Percentiles rank a stretch among this genome's conserved stretches.
These are phyloP conservation scores for Roridomyces roridus DNA, from an alignment of 768 basidiomycete genomes.

Conservation along the genomic window DNA sequence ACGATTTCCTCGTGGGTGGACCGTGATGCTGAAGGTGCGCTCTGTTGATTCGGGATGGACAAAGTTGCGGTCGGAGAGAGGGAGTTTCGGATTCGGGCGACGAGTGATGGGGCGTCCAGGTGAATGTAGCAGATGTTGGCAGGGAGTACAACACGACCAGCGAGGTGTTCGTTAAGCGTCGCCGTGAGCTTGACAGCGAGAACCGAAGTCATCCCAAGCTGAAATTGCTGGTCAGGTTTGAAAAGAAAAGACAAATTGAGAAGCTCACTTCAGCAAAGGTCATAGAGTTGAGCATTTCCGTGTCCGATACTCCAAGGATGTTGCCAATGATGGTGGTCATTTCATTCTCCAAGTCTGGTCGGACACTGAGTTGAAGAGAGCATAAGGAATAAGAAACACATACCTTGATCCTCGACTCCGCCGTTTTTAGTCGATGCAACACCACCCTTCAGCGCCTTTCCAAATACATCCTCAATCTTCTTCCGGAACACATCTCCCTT, in stretches of 20 bases:
- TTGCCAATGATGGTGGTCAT: neutral
- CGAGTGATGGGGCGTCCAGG: neutral
- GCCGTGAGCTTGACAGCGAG: slow-evolving; percentile 6
- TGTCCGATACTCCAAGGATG: slow-evolving; percentile 2
- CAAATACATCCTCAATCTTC: slow-evolving; percentile 17
- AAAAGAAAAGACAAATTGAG: neutral
- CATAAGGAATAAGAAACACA: neutral
- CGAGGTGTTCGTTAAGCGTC: slow-evolving; percentile 6
- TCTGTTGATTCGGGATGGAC: neutral
- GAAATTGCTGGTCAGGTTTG: neutral
- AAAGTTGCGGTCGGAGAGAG: neutral
- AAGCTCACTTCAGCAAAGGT: slow-evolving; percentile 15
- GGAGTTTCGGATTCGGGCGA: neutral
- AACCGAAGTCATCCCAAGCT: slow-evolving; percentile 20
- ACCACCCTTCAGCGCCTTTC: neutral
- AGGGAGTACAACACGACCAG: slow-evolving; percentile 4
- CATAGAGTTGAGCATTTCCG: slow-evolving; percentile 7
- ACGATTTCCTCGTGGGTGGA: slow-evolving; percentile 16
- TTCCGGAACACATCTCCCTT: slow-evolving; percentile 24
- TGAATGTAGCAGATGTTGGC: slow-evolving; percentile 19
- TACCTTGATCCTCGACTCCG: neutral
- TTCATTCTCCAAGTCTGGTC: neutral
- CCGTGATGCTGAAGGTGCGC: neutral
- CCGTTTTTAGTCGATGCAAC: neutral
- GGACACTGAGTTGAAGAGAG: too few species aligned